Evolutionary conservation across 73 alveolate species (phyloP).

Genomic region (Paramecium caudatum): DNA sequence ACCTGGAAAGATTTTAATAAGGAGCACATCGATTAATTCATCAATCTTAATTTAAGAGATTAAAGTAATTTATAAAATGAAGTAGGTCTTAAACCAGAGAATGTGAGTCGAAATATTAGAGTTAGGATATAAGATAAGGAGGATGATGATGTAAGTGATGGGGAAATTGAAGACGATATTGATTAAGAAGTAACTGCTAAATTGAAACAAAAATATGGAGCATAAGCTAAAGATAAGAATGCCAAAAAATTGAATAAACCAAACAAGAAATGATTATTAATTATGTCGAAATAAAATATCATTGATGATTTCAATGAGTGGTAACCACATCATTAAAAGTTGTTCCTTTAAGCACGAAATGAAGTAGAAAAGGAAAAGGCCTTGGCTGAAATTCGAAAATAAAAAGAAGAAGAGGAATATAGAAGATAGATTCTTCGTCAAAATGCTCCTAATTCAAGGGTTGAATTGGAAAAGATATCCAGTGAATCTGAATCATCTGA

Average conservation of each 20-base stretch:
- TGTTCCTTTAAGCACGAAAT: neutral
- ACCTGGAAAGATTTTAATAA: conserved; percentile 78
- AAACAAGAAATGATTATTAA: conserved; percentile 47
- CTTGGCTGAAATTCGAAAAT: conserved; percentile 6
- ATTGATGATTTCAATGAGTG: neutral
- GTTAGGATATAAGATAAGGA: conserved; percentile 84
- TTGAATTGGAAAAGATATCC: conserved; percentile 1
- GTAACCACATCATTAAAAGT: neutral
- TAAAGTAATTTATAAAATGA: conserved; percentile 20
- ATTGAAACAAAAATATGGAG: conserved; percentile 73
- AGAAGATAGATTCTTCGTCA: conserved; percentile 7
- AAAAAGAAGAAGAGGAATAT: conserved; percentile 46
- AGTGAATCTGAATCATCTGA: conserved; percentile 67
- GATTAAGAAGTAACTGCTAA: conserved; percentile 75
- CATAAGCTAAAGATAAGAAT: conserved; percentile 73
- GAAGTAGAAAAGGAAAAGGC: conserved; percentile 49
- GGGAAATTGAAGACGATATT: conserved; percentile 83
- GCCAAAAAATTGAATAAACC: conserved; percentile 3
- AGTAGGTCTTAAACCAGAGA: conserved; percentile 73
- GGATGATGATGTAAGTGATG: conserved; percentile 88
- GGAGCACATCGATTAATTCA: conserved; percentile 66
- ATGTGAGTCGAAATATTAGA: conserved; percentile 83
- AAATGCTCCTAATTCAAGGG: neutral
- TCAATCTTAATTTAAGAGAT: conserved; percentile 74
- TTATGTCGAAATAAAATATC: conserved; percentile 19